Evolutionary conservation across 495 filamentous ascomycete species (phyloP).

Genomic region (Penicillium arizonense): DNA sequence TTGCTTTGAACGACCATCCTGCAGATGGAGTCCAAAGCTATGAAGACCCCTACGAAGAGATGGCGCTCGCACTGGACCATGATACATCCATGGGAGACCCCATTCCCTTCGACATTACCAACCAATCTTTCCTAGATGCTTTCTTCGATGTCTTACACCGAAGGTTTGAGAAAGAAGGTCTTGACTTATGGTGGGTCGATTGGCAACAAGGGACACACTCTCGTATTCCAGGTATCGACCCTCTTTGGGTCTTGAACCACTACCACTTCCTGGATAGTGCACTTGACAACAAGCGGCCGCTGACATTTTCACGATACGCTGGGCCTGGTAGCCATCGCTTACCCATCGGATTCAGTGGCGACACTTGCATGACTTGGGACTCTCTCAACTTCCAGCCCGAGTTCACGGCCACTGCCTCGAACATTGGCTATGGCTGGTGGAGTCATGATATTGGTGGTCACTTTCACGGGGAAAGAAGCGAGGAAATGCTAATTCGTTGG

Average conservation of each 20-base stretch:
- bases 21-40: constrained; percentile 49
- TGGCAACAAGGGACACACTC: constrained; percentile 60
- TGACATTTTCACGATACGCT: constrained; percentile 55
- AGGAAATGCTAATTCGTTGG: constrained; percentile 56
- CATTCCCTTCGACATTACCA: constrained; percentile 14
- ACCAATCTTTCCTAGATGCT: constrained; percentile 50
- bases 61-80: constrained; percentile 46
- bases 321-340: constrained; percentile 60
- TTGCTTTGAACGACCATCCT: constrained; percentile 58
- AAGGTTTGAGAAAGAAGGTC: constrained; percentile 45
- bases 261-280: constrained; percentile 54
- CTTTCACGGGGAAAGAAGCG: constrained; percentile 46
- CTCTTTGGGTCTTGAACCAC: constrained; percentile 62
- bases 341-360: constrained; percentile 61
- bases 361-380: constrained; percentile 53
- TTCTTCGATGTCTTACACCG: constrained; percentile 56
- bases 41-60: constrained; percentile 52
- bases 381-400: constrained; percentile 60
- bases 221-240: constrained; percentile 54
- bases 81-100: constrained; percentile 30
- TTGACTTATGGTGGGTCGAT: constrained; percentile 63
- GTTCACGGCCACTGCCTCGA: constrained; percentile 60
- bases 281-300: constrained; percentile 23
- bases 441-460: constrained; percentile 64
- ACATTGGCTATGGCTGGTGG: constrained; percentile 67